A percentile compares a stretch with the other conserved stretches of the same genome.
Evolutionary conservation across 179 eudicot genomes (phyloP).

Genomic region (Pouteria campechiana): DNA sequence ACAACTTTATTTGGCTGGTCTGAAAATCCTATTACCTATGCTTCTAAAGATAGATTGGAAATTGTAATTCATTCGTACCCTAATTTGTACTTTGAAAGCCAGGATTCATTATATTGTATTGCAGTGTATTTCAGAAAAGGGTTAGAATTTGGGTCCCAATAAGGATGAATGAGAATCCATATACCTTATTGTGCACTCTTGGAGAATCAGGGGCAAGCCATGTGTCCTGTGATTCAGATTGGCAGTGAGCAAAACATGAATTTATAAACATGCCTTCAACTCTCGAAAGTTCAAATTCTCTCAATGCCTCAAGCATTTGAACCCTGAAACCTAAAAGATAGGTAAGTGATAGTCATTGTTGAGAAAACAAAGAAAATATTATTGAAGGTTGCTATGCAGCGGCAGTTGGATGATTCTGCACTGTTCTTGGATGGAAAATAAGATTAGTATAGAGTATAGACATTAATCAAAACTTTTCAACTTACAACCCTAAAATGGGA

Average conservation of each 20-base stretch:
- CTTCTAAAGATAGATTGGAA: too few species aligned
- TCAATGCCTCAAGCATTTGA: slow-evolving; percentile 56
- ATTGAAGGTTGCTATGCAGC: not conserved
- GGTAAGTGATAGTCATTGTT: not conserved
- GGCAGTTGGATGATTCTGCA: not conserved
- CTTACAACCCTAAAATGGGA: too few species aligned
- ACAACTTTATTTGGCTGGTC: too few species aligned
- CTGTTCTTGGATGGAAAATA: not conserved
- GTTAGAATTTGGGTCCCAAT: too few species aligned
- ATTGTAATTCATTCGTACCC: too few species aligned
- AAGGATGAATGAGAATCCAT: not conserved
- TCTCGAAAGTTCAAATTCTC: slow-evolving; percentile 31
- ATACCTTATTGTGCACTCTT: slow-evolving; percentile 61
- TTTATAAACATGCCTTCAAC: slow-evolving; percentile 82
- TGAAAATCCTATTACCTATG: too few species aligned
- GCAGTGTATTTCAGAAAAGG: too few species aligned
- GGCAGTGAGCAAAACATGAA: slow-evolving; percentile 97
- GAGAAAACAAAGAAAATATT: not conserved
- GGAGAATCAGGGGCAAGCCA: slow-evolving; percentile 82
- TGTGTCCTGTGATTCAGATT: slow-evolving; percentile 75
- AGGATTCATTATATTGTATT: too few species aligned
- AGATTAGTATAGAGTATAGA: not conserved
- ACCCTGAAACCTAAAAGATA: slow-evolving; percentile 45
- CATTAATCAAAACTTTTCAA: not conserved
- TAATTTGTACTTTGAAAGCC: too few species aligned